Base-by-base conservation (phyloP, 225 moss, liverwort and hornwort genomes). In the Climacium dendroides region DNA sequence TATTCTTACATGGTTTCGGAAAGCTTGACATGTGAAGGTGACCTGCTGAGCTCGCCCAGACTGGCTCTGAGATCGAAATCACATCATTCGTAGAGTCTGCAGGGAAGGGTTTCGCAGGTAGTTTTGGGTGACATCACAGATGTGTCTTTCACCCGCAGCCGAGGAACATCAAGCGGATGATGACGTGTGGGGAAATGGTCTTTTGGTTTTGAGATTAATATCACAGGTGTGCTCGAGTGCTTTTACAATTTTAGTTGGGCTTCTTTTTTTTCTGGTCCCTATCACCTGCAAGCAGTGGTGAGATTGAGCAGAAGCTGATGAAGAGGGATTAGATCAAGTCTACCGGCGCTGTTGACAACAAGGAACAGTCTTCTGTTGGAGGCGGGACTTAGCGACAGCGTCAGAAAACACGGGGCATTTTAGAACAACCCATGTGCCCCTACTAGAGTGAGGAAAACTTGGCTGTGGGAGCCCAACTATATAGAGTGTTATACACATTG, bases 401-500 rank as follows among this genome's bases (percentile, higher is more conserved):
- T 70, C 26, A 67, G 87, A 26, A 87, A 47, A 54, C 43, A 45
- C 32, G 90, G 91, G 91, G 91, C 85, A 87, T 87, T 73, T 88
- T 82, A 85, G 87, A 87, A 86, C 80, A 83, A 86, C 89, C 88
- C 88, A 90, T 87, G 80, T 85, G 87, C 86, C 81, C 90, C 77
- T 15, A 50, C 64, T 72, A 57, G 78, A 85, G 85, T 82, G 74
- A 82, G 57, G 77, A 73, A 89, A 88, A 87, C 59, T 82, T 90
- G 87, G 90, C 90, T 89, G 80, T 91, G 90, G 88, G 86, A 89
- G 90, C 90, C 89, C 90, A 90, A 72, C 87, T 84, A 90, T 78
- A 90, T 87, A 90, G 87, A 91, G 88, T 92, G 89, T 90, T 89
- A 47, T 87, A 93, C 87, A 84, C 91, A 91, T 88, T 88, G 89